A percentile compares a stretch with the other conserved stretches of the same genome.
These are phyloP conservation scores for Heritiera fomes DNA, from an alignment of 345 rosid species.

Conservation along the genomic window DNA sequence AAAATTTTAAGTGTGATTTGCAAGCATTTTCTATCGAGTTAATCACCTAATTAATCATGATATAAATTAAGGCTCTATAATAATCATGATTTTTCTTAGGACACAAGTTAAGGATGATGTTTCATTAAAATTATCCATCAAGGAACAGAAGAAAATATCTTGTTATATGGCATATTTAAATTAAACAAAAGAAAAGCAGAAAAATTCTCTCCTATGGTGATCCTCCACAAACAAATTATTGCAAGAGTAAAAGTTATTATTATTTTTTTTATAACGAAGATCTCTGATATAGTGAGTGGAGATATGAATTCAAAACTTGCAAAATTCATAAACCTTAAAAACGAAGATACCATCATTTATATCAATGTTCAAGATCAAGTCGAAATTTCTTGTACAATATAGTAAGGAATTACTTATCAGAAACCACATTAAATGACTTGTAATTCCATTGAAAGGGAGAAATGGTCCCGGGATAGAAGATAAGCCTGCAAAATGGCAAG, in stretches of 20 bases:
- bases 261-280: no score
- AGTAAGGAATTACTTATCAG: background rate
- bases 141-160: background rate
- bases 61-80: background rate
- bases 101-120: constrained; percentile 14
- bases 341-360: no score
- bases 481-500: background rate
- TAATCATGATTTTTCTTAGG: constrained; percentile 16
- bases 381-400: background rate
- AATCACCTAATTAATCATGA: background rate
- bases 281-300: no score
- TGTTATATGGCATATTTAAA: background rate
- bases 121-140: constrained; percentile 4
- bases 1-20: background rate
- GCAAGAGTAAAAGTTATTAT: background rate
- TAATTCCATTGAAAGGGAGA: background rate
- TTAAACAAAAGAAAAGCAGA: background rate
- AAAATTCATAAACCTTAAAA: no score
- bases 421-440: background rate
- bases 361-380: no score
- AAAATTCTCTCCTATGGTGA: background rate
- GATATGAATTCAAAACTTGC: no score
- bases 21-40: background rate
- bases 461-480: constrained; percentile 1
- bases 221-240: background rate